Evolutionary conservation across 202 grass and related monocot species (phyloP).

Genomic region (Thinopyrum obtusiflorum): DNA sequence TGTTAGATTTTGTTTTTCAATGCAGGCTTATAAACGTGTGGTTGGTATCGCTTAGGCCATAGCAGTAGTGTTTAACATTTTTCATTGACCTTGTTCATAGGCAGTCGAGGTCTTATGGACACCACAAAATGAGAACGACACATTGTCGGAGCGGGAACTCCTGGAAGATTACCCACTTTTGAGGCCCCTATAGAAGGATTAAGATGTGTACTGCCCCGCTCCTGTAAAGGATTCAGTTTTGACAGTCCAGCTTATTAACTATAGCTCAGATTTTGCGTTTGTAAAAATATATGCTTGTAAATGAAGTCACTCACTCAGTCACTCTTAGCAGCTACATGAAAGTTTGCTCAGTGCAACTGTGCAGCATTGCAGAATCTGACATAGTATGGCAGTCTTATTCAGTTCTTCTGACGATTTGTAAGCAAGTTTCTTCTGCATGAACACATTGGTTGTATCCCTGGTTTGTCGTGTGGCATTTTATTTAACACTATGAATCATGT

Average conservation of each 20-base stretch:
- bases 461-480: background rate
- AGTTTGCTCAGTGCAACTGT: background rate
- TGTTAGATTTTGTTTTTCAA: background rate
- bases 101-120: conserved; percentile 95
- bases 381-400: conserved; percentile 3
- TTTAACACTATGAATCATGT: background rate
- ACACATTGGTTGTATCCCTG: background rate
- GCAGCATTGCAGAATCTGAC: background rate
- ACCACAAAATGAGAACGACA: conserved; percentile 88
- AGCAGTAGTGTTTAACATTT: background rate
- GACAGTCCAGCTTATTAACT: conserved; percentile 24
- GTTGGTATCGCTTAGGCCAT: background rate
- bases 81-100: conserved; percentile 27
- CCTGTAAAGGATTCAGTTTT: conserved; percentile 57
- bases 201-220: conserved; percentile 43
- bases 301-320: background rate
- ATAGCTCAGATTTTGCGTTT: conserved; percentile 36
- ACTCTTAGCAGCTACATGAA: background rate
- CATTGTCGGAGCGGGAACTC: conserved; percentile 84
- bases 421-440: conserved; percentile 8
- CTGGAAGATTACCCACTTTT: conserved; percentile 92
- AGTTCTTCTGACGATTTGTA: conserved; percentile 21
- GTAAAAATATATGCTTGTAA: conserved; percentile 30
- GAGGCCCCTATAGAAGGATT: conserved; percentile 60
- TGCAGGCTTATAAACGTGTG: background rate